Percentiles rank a stretch among this genome's conserved stretches.
These are phyloP conservation scores for Heliamphora pulchella DNA, from an alignment of 179 eudicot genomes.

Conservation along the genomic window DNA sequence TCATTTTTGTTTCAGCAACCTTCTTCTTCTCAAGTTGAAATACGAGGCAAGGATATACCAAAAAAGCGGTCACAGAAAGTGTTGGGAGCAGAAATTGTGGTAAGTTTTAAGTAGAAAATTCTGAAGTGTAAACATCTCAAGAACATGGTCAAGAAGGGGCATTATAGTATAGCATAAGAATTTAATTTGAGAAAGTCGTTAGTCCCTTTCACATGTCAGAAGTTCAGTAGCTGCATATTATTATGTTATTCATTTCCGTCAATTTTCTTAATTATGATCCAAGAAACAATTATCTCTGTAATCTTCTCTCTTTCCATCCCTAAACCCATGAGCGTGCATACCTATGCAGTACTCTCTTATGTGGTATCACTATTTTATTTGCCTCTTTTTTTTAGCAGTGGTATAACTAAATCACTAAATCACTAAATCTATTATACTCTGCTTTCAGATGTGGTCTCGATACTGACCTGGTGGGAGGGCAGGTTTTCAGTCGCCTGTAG, in stretches of 20 bases:
- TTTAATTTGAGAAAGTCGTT: background rate
- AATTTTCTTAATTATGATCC: conserved; percentile 2
- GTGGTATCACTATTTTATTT: background rate
- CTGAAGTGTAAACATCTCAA: background rate
- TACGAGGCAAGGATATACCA: conserved; percentile 29
- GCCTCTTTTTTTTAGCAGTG: background rate
- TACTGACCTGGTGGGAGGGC: background rate
- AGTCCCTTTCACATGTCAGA: background rate
- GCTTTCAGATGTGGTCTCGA: background rate
- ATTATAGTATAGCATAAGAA: background rate
- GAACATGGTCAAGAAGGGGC: background rate
- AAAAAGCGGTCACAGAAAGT: conserved; percentile 52
- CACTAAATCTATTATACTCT: background rate
- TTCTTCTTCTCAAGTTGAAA: conserved; percentile 35
- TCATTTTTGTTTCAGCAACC: conserved; percentile 48
- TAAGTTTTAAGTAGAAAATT: conserved; percentile 23
- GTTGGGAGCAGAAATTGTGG: conserved; percentile 43
- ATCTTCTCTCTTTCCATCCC: background rate
- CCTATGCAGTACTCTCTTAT: background rate
- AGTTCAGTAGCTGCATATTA: conserved; percentile 6
- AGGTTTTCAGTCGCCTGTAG: background rate
- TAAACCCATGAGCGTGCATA: background rate
- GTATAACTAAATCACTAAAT: background rate
- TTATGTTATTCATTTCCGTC: background rate
- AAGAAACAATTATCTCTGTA: too few species aligned